phyloP scores from a whole-genome alignment of 2,329 filamentous ascomycete species.

The Endocalyx cinctus region DNA sequence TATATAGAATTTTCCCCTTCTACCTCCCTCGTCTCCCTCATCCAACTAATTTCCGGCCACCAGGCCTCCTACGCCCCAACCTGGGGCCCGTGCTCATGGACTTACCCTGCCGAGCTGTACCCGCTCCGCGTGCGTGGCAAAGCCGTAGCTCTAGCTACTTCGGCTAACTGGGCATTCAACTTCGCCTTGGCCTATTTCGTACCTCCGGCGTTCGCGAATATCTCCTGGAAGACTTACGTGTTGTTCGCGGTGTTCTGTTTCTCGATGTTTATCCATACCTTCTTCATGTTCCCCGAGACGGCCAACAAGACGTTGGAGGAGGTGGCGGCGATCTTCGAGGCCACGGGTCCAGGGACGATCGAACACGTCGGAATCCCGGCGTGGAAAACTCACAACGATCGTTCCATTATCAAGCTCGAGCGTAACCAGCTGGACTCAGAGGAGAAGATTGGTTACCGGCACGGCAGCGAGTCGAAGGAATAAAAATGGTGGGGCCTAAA shows the following conservation, averaged over 20 bases:
- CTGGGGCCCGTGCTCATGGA: conserved; percentile 41
- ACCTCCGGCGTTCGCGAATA: conserved; percentile 39
- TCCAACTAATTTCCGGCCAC: too few species aligned
- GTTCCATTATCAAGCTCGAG: conserved; percentile 26
- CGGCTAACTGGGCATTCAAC: conserved; percentile 47
- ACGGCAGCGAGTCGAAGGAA: conserved; percentile 6
- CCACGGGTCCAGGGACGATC: conserved; percentile 30
- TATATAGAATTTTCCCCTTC: too few species aligned
- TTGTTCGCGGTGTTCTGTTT: conserved; percentile 49
- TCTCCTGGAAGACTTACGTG: conserved; percentile 48
- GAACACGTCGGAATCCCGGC: conserved; percentile 36
- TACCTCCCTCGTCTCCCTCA: too few species aligned
- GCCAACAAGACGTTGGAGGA: conserved; percentile 52
- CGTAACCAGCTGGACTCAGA: conserved; percentile 29
- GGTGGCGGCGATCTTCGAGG: conserved; percentile 44
- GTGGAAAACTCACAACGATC: conserved; percentile 37
- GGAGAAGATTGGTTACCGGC: conserved; percentile 27
- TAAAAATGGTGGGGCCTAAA: too few species aligned
- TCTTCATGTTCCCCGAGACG: conserved; percentile 55
- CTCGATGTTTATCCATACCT: conserved; percentile 45
- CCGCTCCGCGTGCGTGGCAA: conserved; percentile 45
- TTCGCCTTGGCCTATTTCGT: conserved; percentile 46
- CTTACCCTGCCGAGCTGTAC: conserved; percentile 44
- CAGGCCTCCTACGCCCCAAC: conserved; percentile 44
- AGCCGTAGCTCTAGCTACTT: conserved; percentile 48